phyloP scores from a whole-genome alignment of 306 rosid genomes.

The Corylus avellana region DNA sequence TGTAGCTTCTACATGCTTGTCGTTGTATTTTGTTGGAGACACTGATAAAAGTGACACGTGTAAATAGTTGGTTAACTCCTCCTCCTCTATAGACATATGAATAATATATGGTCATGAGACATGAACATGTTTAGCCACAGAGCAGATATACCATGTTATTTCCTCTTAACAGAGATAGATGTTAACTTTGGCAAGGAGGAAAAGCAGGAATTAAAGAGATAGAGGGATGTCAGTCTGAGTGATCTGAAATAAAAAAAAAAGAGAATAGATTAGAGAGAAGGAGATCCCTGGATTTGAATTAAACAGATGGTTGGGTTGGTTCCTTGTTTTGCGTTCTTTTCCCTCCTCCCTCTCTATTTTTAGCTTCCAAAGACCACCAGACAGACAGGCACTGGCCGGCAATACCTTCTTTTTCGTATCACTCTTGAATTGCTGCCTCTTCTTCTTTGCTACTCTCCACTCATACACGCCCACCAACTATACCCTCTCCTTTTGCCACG shows the following conservation, averaged over 20 bases:
- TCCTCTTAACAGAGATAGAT: too few species aligned
- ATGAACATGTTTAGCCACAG: too few species aligned
- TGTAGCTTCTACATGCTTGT: conserved; percentile 23
- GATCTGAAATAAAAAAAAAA: too few species aligned
- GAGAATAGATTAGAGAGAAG: too few species aligned
- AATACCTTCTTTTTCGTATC: conserved; percentile 19
- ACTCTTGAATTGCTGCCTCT: not conserved
- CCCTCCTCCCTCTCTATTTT: conserved; percentile 32
- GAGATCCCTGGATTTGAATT: conserved; percentile 12
- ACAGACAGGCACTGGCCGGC: not conserved
- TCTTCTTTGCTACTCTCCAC: conserved; percentile 26
- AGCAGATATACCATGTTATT: too few species aligned
- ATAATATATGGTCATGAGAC: too few species aligned
- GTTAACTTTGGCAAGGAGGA: too few species aligned
- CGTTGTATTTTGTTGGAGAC: conserved; percentile 15
- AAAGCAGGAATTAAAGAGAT: too few species aligned
- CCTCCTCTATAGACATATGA: not conserved
- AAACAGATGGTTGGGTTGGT: conserved; percentile 48
- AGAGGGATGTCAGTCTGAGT: too few species aligned
- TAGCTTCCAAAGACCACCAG: conserved; percentile 39
- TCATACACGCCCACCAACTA: not conserved
- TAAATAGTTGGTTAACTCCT: not conserved
- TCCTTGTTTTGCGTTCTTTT: conserved; percentile 55
- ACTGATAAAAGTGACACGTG: conserved; percentile 29
- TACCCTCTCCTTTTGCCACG: conserved; percentile 1